phyloP scores from a whole-genome alignment of 2,329 filamentous ascomycete genomes.

The Trichoderma sp. region DNA sequence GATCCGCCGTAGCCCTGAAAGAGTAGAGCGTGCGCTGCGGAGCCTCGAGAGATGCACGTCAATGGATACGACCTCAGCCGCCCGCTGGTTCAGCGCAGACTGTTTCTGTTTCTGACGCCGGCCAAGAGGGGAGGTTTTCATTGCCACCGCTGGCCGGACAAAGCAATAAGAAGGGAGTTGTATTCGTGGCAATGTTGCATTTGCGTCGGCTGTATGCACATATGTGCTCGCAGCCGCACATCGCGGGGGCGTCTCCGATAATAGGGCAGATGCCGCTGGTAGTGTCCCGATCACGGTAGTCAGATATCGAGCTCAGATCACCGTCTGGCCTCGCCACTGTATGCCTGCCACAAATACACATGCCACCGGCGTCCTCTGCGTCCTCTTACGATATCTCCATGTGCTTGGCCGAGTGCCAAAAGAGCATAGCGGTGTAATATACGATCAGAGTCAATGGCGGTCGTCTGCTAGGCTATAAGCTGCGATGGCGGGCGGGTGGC shows the following conservation, averaged over 20 bases:
- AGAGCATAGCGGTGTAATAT: conserved; percentile 3
- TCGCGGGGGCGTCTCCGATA: neutral
- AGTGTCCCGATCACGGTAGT: conserved; percentile 16
- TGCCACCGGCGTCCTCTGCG: neutral
- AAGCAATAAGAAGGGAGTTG: neutral
- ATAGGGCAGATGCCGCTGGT: neutral
- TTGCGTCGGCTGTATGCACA: neutral
- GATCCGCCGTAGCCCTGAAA: conserved; percentile 20
- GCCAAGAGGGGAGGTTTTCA: neutral
- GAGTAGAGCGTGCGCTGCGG: conserved; percentile 15
- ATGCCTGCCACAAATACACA: conserved; percentile 7
- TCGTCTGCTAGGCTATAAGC: neutral
- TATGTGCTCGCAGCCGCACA: neutral
- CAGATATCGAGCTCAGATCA: conserved; percentile 26
- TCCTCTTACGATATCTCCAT: conserved; percentile 2
- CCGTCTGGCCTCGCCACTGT: conserved; percentile 17
- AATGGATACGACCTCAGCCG: conserved; percentile 15
- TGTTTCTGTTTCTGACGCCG: no score
- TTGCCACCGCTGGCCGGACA: neutral
- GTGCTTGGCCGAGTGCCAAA: neutral
- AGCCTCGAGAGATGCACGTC: conserved; percentile 15
- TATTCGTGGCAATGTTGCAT: neutral
- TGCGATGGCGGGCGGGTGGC: conserved; percentile 20
- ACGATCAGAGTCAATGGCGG: neutral
- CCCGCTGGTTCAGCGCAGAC: neutral